These are phyloP conservation scores for Backusella tuberculispora DNA, from an alignment of 192 early-diverging fungal species.

Conservation along the genomic window DNA sequence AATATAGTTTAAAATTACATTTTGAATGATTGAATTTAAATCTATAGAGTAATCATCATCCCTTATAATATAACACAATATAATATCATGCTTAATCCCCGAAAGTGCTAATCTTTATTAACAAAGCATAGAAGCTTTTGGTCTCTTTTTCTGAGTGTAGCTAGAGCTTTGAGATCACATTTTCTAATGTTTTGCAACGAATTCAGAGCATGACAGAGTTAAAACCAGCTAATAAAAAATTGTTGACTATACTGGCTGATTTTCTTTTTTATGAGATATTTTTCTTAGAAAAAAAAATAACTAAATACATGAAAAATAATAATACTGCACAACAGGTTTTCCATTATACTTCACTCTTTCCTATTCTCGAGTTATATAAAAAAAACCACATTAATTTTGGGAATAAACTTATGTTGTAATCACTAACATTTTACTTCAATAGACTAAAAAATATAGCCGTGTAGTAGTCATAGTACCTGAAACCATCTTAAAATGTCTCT, in stretches of 20 bases:
- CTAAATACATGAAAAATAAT: neutral
- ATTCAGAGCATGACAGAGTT: no score
- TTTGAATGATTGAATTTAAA: neutral
- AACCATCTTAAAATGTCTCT: constrained; percentile 13
- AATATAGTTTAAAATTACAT: neutral
- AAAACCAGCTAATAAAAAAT: neutral
- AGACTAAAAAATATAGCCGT: neutral
- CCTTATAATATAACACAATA: neutral
- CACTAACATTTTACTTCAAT: neutral
- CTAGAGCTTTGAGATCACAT: no score
- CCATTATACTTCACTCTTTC: no score
- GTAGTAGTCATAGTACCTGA: neutral
- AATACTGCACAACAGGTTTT: no score
- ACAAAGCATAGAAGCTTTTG: no score
- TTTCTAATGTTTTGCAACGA: neutral
- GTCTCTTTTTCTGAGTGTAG: no score
- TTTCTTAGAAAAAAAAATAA: neutral
- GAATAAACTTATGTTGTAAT: no score
- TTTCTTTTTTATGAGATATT: neutral
- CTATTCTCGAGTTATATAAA: no score
- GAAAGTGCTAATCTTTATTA: no score
- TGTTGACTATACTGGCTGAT: neutral
- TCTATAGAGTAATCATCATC: neutral
- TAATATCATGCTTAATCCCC: no score
- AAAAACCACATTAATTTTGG: no score